phyloP scores from a whole-genome alignment of 2,329 filamentous ascomycete species.

The Fusarium austroafricanum region DNA sequence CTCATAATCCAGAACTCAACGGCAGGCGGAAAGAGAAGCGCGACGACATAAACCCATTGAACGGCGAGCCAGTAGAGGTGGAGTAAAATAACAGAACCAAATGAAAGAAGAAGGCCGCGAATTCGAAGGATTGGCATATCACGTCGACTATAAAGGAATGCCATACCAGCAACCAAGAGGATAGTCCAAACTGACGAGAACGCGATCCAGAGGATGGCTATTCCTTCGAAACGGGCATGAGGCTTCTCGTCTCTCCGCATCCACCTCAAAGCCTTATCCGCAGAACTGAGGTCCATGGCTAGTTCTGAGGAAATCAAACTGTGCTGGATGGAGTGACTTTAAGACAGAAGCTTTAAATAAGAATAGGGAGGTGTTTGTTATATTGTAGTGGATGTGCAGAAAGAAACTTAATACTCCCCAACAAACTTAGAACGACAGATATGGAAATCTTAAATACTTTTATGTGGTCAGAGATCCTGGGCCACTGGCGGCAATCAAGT shows the following conservation, averaged over 20 bases:
- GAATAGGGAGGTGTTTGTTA: background rate
- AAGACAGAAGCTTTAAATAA: background rate
- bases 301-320: background rate
- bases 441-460: no score
- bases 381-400: background rate
- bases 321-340: background rate
- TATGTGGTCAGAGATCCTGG: no score
- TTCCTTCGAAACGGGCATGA: conserved; percentile 3
- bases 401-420: no score
- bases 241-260: conserved; percentile 1
- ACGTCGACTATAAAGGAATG: conserved; percentile 53
- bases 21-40: conserved; percentile 57
- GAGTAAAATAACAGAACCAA: conserved; percentile 53
- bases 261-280: background rate
- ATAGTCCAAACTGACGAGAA: conserved; percentile 12
- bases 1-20: conserved; percentile 70
- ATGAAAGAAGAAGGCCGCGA: conserved; percentile 55
- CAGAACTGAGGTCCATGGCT: conserved; percentile 6
- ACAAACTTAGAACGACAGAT: no score
- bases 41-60: conserved; percentile 53
- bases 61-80: conserved; percentile 57
- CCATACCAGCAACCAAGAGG: conserved; percentile 49
- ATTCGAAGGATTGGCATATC: conserved; percentile 53
- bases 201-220: background rate
- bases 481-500: no score